A percentile compares a stretch with the other conserved stretches of the same genome.
phyloP scores from a whole-genome alignment of 495 filamentous ascomycete species.

The Penicillium ucsense region DNA sequence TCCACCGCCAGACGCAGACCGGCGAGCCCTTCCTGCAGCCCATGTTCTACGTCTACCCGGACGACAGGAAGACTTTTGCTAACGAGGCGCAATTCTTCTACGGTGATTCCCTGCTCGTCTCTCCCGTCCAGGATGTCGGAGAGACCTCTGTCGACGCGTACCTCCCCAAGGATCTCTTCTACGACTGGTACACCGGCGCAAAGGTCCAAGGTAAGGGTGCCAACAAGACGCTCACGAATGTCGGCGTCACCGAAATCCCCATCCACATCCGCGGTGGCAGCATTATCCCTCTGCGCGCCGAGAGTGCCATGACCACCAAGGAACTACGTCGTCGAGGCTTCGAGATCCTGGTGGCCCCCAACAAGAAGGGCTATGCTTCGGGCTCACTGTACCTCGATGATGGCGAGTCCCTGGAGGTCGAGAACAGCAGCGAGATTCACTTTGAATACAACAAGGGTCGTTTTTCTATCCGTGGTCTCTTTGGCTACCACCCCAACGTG shows the following conservation, averaged over 20 bases:
- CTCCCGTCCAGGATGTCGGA: constrained; percentile 57
- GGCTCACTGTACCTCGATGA: constrained; percentile 55
- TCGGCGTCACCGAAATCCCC: constrained; percentile 58
- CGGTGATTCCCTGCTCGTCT: constrained; percentile 60
- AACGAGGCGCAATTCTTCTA: constrained; percentile 68
- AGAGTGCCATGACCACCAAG: constrained; percentile 58
- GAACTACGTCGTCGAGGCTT: constrained; percentile 58
- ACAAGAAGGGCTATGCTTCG: constrained; percentile 32
- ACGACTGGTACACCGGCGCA: constrained; percentile 62
- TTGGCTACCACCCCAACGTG: constrained; percentile 38
- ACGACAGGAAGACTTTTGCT: constrained; percentile 48
- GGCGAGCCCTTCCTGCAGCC: constrained; percentile 63
- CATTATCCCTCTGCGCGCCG: constrained; percentile 55
- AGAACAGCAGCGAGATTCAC: constrained; percentile 34
- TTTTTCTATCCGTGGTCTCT: constrained; percentile 43
- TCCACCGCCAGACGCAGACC: constrained; percentile 53
- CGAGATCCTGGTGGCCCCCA: constrained; percentile 60
- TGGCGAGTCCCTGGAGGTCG: constrained; percentile 45
- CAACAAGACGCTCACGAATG: constrained; percentile 40
- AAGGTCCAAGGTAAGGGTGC: constrained; percentile 46
- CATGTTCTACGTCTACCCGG: constrained; percentile 63
- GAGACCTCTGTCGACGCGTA: constrained; percentile 60
- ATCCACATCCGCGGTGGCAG: constrained; percentile 62
- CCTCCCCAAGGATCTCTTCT: constrained; percentile 65
- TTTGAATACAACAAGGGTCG: constrained; percentile 45